Evolutionary conservation across 805 yeast genomes (phyloP), one percentile per base, ranked within the genome.

Genomic region (Aciculoconidium aculeatum): DNA sequence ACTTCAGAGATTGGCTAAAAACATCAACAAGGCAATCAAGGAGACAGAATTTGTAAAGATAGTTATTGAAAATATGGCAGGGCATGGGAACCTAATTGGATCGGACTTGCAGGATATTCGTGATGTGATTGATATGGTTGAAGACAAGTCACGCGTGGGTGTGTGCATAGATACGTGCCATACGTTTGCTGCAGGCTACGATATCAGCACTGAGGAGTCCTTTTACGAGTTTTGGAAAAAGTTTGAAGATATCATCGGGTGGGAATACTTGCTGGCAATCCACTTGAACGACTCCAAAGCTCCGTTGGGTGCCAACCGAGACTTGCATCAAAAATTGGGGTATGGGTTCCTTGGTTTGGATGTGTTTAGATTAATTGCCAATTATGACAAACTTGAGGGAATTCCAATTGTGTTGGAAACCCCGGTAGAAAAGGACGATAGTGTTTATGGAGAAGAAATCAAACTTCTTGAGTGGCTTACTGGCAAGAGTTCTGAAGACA

Each of bases 131-230:
- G 80, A 73, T 20, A 48, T 75, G 65, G 72, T 92, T n/a, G 81
- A 86, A 1, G 73, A 87, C 47, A 88, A 88, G 53, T 50, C 58
- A 1, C 67, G 98, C 33, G 79, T 92, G n/a, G 97, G 98, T 4
- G 95, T 92, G 1, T 92, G 98, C 51, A 69, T 92, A 10, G 98
- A 92, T 53, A 92, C 97, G 0, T 92, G 98, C 52, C 98, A 92
- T 55, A 68, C 95, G 0, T 87, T 84, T 64, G 96, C 97, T 1
- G 95, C 97, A 1, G 98, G 98, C 1, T 88, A 84, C 51, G 96
- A 92, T 49, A 68, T 92, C 25, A 58, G 77, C n/a, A 68, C 70
- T 11, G 70, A 68, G 35, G 75, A 66, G 17, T 50, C 60, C 9
- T 83, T 77, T 58, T 63, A 67, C 7, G 56, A 58, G 24, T 88